phyloP scores from a whole-genome alignment of 306 rosid genomes.

The Castanea crenata region DNA sequence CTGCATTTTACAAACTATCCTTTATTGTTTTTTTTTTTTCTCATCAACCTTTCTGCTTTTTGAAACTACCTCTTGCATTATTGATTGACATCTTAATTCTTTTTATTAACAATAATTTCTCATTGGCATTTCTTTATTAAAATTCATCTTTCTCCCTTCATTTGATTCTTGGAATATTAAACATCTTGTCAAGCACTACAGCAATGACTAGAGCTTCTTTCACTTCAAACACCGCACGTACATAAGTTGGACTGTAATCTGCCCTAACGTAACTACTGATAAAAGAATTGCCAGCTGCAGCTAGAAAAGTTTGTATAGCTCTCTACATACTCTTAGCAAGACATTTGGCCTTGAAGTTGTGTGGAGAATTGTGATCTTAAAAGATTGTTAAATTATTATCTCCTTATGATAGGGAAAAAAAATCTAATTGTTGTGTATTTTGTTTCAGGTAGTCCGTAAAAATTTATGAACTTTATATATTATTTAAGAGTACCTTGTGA shows the following conservation, averaged over 20 bases:
- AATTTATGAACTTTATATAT: background rate
- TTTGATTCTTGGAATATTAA: too few relatives aligned
- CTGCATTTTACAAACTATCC: too few relatives aligned
- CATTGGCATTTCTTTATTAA: too few relatives aligned
- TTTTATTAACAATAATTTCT: too few relatives aligned
- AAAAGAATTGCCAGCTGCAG: background rate
- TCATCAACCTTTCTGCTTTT: too few relatives aligned
- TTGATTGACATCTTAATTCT: too few relatives aligned
- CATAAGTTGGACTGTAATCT: background rate
- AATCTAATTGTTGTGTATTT: background rate
- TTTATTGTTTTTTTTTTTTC: too few relatives aligned
- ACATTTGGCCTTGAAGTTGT: background rate
- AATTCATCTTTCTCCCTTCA: too few relatives aligned
- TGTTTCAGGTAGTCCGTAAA: background rate
- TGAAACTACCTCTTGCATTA: too few relatives aligned
- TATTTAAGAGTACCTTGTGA: background rate
- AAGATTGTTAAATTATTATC: background rate
- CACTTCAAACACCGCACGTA: background rate
- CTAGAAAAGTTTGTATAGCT: background rate
- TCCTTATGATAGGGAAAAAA: background rate
- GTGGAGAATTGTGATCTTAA: background rate
- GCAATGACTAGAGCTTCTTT: too few relatives aligned
- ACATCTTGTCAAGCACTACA: too few relatives aligned
- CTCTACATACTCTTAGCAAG: background rate
- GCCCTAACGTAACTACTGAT: background rate